phyloP scores from a whole-genome alignment of 306 rosid genomes.

The Castanea mollissima region DNA sequence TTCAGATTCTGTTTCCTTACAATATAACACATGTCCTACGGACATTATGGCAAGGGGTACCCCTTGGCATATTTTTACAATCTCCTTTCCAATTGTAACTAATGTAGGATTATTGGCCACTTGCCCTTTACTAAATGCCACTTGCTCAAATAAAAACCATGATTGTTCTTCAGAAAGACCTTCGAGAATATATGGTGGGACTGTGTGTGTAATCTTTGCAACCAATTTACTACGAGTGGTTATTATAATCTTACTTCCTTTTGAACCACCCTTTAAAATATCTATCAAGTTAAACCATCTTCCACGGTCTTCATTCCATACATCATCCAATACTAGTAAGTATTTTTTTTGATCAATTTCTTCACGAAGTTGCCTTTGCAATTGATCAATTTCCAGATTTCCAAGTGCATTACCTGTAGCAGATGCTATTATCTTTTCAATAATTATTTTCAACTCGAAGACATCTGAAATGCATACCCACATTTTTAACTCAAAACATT shows the following conservation, averaged over 20 bases:
- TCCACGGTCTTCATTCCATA: conserved; percentile 31
- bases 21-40: conserved; percentile 28
- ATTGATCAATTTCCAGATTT: too few species aligned
- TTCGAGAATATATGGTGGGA: conserved; percentile 4
- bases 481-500: too few species aligned
- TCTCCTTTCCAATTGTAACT: conserved; percentile 22
- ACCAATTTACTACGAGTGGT: conserved; percentile 31
- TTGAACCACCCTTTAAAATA: conserved; percentile 26
- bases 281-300: conserved; percentile 20
- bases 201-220: conserved; percentile 5
- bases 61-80: conserved; percentile 23
- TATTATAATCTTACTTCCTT: conserved; percentile 31
- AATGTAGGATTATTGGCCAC: conserved; percentile 6
- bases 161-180: conserved; percentile 20
- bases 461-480: too few species aligned
- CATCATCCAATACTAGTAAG: conserved; percentile 44
- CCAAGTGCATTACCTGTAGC: too few species aligned
- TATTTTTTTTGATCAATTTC: conserved; percentile 21
- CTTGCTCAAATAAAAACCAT: conserved; percentile 21
- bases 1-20: conserved; percentile 19
- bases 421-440: too few species aligned
- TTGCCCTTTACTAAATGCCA: conserved; percentile 17
- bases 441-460: too few species aligned
- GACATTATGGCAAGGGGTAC: conserved; percentile 30
- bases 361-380: neutral